Evolutionary conservation across 2,329 filamentous ascomycete genomes (phyloP).

Genomic region (Lachnellula suecica): DNA sequence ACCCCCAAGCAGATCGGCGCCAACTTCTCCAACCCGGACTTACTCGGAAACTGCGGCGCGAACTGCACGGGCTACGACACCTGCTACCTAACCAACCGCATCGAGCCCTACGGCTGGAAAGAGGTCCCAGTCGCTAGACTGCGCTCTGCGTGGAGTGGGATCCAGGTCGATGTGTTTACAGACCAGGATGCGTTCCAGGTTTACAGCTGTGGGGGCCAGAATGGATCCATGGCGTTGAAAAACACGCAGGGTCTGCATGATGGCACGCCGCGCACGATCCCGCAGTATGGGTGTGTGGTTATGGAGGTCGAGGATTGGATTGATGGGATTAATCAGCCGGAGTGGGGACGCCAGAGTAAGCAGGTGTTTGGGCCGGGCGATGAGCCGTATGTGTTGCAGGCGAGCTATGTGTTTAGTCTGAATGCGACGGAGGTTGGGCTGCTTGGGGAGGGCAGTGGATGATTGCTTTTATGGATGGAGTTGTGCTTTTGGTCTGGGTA

Average conservation of each 20-base stretch:
- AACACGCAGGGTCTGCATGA: constrained; percentile 64
- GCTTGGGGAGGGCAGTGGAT: constrained; percentile 19
- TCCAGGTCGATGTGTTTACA: constrained; percentile 75
- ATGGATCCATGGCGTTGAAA: constrained; percentile 70
- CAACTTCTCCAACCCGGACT: constrained; percentile 60
- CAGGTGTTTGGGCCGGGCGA: constrained; percentile 61
- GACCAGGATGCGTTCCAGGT: constrained; percentile 89
- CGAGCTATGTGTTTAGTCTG: constrained; percentile 54
- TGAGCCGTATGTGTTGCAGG: constrained; percentile 61
- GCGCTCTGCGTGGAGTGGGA: constrained; percentile 74
- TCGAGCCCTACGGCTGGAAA: constrained; percentile 61
- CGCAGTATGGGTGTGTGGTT: constrained; percentile 81
- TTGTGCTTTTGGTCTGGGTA: no score
- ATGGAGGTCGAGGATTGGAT: constrained; percentile 94
- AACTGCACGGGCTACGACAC: constrained; percentile 82
- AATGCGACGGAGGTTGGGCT: constrained; percentile 25
- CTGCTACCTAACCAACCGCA: constrained; percentile 68
- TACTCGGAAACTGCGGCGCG: constrained; percentile 73
- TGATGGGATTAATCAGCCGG: constrained; percentile 87
- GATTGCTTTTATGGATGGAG: no score
- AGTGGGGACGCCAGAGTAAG: constrained; percentile 70
- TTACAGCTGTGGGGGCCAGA: constrained; percentile 77
- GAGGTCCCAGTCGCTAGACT: constrained; percentile 63
- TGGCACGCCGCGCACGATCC: constrained; percentile 60
- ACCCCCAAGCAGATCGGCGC: constrained; percentile 76